Percentiles rank a stretch among this genome's conserved stretches.
Evolutionary conservation across 257 asterid species (phyloP).

Genomic region (Gentiana straminea): DNA sequence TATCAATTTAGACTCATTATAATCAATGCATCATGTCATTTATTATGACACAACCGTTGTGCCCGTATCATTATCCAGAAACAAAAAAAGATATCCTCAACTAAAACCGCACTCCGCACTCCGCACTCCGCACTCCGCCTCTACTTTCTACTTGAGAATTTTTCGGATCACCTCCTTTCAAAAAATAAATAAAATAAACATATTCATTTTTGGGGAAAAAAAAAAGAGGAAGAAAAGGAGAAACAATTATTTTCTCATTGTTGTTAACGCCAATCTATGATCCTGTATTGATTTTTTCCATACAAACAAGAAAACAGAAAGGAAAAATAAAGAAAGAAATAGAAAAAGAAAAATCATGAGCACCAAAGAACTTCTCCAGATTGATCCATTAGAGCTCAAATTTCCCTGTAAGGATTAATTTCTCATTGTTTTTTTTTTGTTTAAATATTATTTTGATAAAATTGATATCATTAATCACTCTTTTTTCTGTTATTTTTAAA

Average conservation of each 20-base stretch:
- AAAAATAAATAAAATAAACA: background rate
- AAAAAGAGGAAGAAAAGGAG: too few relatives aligned
- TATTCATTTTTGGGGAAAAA: too few relatives aligned
- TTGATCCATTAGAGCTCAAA: conserved; percentile 56
- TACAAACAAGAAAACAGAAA: background rate
- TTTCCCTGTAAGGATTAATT: conserved; percentile 38
- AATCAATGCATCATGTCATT: too few relatives aligned
- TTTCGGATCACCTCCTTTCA: conserved; percentile 26
- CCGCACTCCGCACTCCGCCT: too few relatives aligned
- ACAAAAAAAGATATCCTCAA: too few relatives aligned
- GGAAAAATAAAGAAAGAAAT: background rate
- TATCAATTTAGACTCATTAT: too few relatives aligned
- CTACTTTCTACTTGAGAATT: conserved; percentile 2
- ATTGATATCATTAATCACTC: background rate
- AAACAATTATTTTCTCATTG: background rate
- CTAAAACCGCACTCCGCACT: too few relatives aligned
- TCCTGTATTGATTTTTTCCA: background rate
- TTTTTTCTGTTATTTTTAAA: background rate
- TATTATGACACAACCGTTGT: too few relatives aligned
- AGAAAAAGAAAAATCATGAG: conserved; percentile 24
- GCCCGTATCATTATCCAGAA: too few relatives aligned
- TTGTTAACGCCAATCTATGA: conserved; percentile 1
- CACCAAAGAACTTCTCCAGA: conserved; percentile 41
- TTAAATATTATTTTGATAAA: too few relatives aligned
- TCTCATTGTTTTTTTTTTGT: background rate